phyloP scores from a whole-genome alignment of 148 eudicot genomes.

The Linanthus parryae region DNA sequence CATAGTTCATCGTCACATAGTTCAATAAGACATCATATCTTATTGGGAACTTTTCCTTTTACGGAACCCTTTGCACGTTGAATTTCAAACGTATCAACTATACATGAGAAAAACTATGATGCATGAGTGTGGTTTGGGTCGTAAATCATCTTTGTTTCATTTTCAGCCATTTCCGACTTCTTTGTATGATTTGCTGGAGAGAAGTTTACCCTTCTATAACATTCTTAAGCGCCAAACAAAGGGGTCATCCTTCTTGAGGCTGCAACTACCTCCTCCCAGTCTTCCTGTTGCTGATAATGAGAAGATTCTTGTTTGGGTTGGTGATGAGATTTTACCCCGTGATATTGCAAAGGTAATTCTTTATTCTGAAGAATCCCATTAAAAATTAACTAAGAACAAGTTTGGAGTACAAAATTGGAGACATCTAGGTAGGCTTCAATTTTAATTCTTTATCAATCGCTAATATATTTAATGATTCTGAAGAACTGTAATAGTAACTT shows the following conservation, averaged over 20 bases:
- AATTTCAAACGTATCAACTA: conserved; percentile 3
- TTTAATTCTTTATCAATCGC: no score
- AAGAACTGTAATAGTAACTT: neutral
- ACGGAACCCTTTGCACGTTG: no score
- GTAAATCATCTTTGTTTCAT: conserved; percentile 5
- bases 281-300: conserved; percentile 89
- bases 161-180: conserved; percentile 67
- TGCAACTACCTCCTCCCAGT: conserved; percentile 43
- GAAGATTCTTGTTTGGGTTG: conserved; percentile 92
- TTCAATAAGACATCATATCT: no score
- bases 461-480: no score
- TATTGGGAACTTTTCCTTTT: no score
- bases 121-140: neutral
- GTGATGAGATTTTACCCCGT: conserved; percentile 86
- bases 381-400: no score
- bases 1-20: no score
- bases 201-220: conserved; percentile 82
- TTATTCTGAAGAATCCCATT: neutral
- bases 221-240: conserved; percentile 51
- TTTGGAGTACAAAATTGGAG: no score
- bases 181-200: conserved; percentile 70
- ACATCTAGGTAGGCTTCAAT: no score
- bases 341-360: conserved; percentile 82
- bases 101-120: neutral
- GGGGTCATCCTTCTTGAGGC: conserved; percentile 29